A percentile compares a stretch with the other conserved stretches of the same genome.
phyloP scores from a whole-genome alignment of 305 asterid genomes.

The Fraxinus albicans region DNA sequence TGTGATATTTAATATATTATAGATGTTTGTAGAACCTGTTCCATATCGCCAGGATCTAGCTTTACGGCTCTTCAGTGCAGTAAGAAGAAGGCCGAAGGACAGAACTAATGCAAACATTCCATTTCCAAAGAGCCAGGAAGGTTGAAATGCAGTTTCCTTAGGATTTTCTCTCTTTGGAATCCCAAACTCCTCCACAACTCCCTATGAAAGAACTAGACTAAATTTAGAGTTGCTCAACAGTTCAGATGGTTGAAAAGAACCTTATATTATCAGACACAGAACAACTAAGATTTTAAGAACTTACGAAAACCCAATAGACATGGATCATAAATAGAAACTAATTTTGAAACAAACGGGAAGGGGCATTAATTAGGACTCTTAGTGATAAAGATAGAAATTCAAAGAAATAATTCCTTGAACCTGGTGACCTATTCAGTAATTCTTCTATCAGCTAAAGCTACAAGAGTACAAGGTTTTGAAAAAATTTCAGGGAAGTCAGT shows the following conservation, averaged over 20 bases:
- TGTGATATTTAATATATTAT: too few relatives aligned
- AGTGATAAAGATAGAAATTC: neutral
- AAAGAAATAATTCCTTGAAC: neutral
- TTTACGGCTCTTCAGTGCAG: constrained; percentile 77
- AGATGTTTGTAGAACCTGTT: constrained; percentile 41
- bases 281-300: neutral
- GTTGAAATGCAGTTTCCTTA: constrained; percentile 49
- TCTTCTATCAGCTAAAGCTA: neutral
- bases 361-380: neutral
- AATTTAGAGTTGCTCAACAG: neutral
- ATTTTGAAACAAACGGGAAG: neutral
- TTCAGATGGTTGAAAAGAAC: constrained; percentile 13
- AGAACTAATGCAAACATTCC: constrained; percentile 95
- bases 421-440: neutral
- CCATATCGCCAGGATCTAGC: constrained; percentile 97
- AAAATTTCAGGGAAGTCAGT: neutral
- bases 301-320: neutral
- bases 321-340: neutral
- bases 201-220: constrained; percentile 40
- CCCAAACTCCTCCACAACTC: constrained; percentile 89
- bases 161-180: constrained; percentile 68
- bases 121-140: constrained; percentile 91
- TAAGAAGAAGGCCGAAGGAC: constrained; percentile 88
- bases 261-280: neutral
- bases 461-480: neutral